These are phyloP conservation scores for Sistotremastrum suecicum DNA, from an alignment of 768 basidiomycete species.

Conservation along the genomic window DNA sequence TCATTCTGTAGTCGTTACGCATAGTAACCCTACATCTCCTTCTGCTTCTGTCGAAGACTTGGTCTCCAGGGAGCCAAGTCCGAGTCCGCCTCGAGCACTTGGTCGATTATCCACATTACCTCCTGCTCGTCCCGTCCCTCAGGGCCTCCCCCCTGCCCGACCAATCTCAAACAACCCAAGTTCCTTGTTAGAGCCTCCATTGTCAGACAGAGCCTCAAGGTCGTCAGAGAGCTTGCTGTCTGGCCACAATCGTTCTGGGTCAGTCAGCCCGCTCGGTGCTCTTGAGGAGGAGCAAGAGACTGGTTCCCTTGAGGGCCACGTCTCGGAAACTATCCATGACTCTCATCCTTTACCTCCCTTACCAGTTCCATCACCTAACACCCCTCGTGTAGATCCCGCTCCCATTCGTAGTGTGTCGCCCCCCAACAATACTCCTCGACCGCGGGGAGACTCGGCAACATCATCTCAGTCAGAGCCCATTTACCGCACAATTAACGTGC, in stretches of 20 bases:
- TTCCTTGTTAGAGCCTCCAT: too few relatives aligned
- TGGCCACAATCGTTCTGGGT: slow-evolving; percentile 40
- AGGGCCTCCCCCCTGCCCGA: slow-evolving; percentile 25
- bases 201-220: slow-evolving; percentile 15
- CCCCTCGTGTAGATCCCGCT: neutral
- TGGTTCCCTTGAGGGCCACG: slow-evolving; percentile 28
- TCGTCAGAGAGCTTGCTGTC: slow-evolving; percentile 35
- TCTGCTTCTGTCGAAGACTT: slow-evolving; percentile 2
- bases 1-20: slow-evolving; percentile 30
- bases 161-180: neutral
- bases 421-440: slow-evolving; percentile 30
- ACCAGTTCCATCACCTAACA: slow-evolving; percentile 26
- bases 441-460: slow-evolving; percentile 41
- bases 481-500: too few relatives aligned
- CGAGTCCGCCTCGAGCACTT: neutral
- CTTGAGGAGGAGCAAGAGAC: slow-evolving; percentile 44
- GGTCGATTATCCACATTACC: slow-evolving; percentile 11
- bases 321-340: slow-evolving; percentile 25
- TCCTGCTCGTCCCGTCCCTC: slow-evolving; percentile 10
- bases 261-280: slow-evolving; percentile 40
- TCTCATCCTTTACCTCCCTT: slow-evolving; percentile 58
- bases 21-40: slow-evolving; percentile 3
- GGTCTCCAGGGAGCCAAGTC: neutral
- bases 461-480: too few relatives aligned
- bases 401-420: slow-evolving; percentile 26